These are phyloP conservation scores for Trichoderma gracile DNA, from an alignment of 2,329 filamentous ascomycete species.

Conservation along the genomic window DNA sequence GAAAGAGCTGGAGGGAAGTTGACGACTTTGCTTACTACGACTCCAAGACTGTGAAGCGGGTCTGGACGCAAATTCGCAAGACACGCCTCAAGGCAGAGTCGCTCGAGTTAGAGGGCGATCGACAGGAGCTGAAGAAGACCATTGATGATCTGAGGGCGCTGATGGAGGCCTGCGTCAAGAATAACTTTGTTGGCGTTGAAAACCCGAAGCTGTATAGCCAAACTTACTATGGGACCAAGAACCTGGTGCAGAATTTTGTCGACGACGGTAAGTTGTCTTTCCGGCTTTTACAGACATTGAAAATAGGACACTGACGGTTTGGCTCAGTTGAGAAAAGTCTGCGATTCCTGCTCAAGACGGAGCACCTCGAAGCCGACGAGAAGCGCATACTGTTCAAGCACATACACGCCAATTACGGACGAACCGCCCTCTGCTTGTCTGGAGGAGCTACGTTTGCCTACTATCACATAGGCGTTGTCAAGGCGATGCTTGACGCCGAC, in stretches of 20 bases:
- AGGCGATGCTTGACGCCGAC: conserved; percentile 81
- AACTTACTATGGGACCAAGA: conserved; percentile 97
- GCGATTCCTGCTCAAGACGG: conserved; percentile 66
- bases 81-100: conserved; percentile 61
- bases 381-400: conserved; percentile 86
- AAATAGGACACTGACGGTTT: background rate
- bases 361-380: conserved; percentile 66
- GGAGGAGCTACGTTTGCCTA: conserved; percentile 95
- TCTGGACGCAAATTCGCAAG: conserved; percentile 72
- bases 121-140: conserved; percentile 48
- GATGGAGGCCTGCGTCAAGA: conserved; percentile 90
- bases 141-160: conserved; percentile 76
- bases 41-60: conserved; percentile 74
- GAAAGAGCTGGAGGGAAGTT: conserved; percentile 75
- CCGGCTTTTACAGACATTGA: too few relatives aligned
- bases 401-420: conserved; percentile 84
- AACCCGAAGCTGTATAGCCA: conserved; percentile 94
- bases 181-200: conserved; percentile 94
- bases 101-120: conserved; percentile 45
- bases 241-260: conserved; percentile 84
- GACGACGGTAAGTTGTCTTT: conserved; percentile 65
- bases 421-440: conserved; percentile 88
- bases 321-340: conserved; percentile 63
- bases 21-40: conserved; percentile 87
- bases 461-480: conserved; percentile 92